These are phyloP conservation scores for Ogataea populi-albae DNA, from an alignment of 805 yeast genomes.

Conservation along the genomic window DNA sequence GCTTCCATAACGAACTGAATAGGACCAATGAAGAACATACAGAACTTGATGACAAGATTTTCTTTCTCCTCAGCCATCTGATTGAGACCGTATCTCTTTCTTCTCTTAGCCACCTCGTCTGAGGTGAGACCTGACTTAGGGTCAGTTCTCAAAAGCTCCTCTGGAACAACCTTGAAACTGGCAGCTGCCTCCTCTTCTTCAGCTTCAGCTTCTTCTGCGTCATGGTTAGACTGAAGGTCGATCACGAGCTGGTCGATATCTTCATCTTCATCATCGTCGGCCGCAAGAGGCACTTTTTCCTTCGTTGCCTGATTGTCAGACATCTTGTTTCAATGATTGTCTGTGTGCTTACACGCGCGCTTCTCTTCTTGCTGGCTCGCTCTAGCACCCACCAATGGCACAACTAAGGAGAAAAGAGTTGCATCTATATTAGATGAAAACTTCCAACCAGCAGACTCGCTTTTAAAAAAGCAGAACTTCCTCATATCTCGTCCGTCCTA, in stretches of 20 bases:
- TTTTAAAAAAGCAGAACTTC: slow-evolving; percentile 12
- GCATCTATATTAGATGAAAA: slow-evolving; percentile 11
- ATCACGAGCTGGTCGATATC: slow-evolving; percentile 71
- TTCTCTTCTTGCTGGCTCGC: too few species aligned
- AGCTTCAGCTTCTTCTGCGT: slow-evolving; percentile 43
- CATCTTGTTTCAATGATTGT: too few species aligned
- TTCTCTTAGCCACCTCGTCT: slow-evolving; percentile 77
- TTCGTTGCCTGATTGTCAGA: slow-evolving; percentile 22
- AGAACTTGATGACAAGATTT: slow-evolving; percentile 72
- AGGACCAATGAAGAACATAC: slow-evolving; percentile 90
- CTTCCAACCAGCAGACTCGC: slow-evolving; percentile 6
- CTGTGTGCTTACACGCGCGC: too few species aligned
- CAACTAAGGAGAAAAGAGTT: slow-evolving; percentile 5
- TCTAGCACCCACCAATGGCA: too few species aligned
- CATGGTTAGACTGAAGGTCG: slow-evolving; percentile 73
- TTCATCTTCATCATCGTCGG: slow-evolving; percentile 60
- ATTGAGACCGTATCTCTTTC: slow-evolving; percentile 87
- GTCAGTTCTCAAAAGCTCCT: slow-evolving; percentile 79
- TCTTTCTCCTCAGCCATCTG: slow-evolving; percentile 90
- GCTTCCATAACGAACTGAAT: slow-evolving; percentile 97
- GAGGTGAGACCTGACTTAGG: slow-evolving; percentile 71
- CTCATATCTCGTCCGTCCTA: slow-evolving; percentile 12
- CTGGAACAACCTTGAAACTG: slow-evolving; percentile 77
- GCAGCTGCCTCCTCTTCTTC: slow-evolving; percentile 51
- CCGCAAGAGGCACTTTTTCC: slow-evolving; percentile 35